Evolutionary conservation across 2,329 filamentous ascomycete genomes (phyloP).

Genomic region (Clarireedia monteithiana): DNA sequence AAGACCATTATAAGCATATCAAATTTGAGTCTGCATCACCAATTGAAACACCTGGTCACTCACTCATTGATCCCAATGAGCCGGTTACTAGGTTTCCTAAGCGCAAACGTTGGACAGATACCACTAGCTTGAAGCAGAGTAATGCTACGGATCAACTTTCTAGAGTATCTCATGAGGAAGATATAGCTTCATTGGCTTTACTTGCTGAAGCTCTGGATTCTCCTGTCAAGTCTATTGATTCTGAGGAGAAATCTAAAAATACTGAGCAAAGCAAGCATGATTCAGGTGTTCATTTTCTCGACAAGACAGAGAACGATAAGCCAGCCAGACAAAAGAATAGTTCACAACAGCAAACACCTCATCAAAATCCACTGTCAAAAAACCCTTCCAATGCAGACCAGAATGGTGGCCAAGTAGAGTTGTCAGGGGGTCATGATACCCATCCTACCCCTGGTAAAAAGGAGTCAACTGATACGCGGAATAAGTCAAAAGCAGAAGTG

Average conservation of each 20-base stretch:
- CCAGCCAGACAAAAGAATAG: neutral
- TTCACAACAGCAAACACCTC: neutral
- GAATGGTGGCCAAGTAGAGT: no score
- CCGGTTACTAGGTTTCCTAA: neutral
- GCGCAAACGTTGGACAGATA: neutral
- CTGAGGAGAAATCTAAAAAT: neutral
- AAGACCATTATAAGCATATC: neutral
- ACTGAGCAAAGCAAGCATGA: slow-evolving; percentile 1
- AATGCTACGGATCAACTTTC: slow-evolving; percentile 9
- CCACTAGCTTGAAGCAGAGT: neutral
- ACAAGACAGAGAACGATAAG: neutral
- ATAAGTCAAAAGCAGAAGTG: no score
- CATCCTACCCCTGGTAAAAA: neutral
- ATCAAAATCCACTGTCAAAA: neutral
- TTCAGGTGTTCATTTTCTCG: slow-evolving; percentile 1
- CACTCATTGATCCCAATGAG: neutral
- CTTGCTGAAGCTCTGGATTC: slow-evolving; percentile 13
- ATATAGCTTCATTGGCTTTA: slow-evolving; percentile 16
- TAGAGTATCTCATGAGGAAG: slow-evolving; percentile 18
- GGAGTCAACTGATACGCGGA: no score
- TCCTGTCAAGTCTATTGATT: neutral
- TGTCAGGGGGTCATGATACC: neutral
- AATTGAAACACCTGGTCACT: neutral
- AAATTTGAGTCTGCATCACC: neutral
- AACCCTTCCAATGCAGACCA: no score